Evolutionary conservation across 345 rosid species (phyloP), one percentile per base, ranked within the genome.

Genomic region (Psidium guajava): DNA sequence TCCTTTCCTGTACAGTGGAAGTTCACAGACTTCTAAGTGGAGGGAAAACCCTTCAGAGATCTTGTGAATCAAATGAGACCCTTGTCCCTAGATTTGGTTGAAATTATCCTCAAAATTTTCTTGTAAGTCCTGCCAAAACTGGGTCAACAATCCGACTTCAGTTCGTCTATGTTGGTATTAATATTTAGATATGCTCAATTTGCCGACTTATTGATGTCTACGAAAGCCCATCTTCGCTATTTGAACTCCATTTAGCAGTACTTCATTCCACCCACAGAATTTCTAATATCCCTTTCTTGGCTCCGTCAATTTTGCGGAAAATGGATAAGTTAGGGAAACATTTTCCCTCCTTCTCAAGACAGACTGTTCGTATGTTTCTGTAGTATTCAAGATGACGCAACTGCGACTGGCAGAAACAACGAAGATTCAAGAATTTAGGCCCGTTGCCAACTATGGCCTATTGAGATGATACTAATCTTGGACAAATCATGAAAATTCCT

Each of bases 271-370:
- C 25, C 4, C 13, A 69, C 25, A 18, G 24, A 69, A 36, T 69
- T 32, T 64, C 42, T 36, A 69, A 8, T 69, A 32, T 9, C 18
- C 4, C 9, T 16, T 18, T 1, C 10, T 2, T 18, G 47, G 6
- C 10, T 69, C 1, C 9, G 1, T 16, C 32, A 0, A 0, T 32
- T 20, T 32, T 0, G 0, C 0, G 0, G 8, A 69, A 8, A 36
- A 36, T 2, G 4, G 18, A 36, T 69, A 8, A 32, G 40, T 8
- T 20, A 5, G 0, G 15, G 52, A 8, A 69, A 32, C 0, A 9
- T 69, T 8, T 69, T 50, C 52, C 13, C 11, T 50, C 3, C 11
- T 50, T 3, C 52, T 11, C 11, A 50, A 10, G 1, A 50, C 50
- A 2, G 51, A 49, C 51, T 11, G 13, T 49, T 9, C 9, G 51